Evolutionary conservation across 1,284 basidiomycete species (phyloP).

Genomic region (Leccinum colubrinum): DNA sequence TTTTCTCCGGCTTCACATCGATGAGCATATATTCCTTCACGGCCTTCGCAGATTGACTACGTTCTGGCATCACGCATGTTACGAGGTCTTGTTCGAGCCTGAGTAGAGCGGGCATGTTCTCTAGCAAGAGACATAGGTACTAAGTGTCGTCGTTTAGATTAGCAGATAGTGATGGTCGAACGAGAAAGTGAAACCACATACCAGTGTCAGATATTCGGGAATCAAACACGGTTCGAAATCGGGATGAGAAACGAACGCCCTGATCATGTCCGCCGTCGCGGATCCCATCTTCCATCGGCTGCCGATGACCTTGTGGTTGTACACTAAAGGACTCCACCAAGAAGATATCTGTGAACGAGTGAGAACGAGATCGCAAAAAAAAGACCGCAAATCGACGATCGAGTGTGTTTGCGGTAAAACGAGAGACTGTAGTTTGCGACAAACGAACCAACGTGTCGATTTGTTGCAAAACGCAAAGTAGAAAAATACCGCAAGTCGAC

Average conservation of each 20-base stretch:
- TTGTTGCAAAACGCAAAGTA: too few species aligned
- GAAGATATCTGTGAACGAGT: neutral
- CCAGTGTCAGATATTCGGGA: neutral
- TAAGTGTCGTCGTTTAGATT: too few species aligned
- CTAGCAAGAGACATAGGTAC: neutral
- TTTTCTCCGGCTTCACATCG: neutral
- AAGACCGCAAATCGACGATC: neutral
- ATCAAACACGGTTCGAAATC: neutral
- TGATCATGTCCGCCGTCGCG: neutral
- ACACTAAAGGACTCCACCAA: neutral
- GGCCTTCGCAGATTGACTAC: neutral
- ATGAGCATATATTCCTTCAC: neutral
- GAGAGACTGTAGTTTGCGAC: too few species aligned
- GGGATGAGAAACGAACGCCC: neutral
- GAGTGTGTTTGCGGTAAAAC: too few species aligned
- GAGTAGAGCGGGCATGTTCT: neutral
- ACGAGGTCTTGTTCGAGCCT: neutral
- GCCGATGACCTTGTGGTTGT: neutral
- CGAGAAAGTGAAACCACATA: neutral
- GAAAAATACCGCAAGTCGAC: too few species aligned
- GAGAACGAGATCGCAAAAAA: neutral
- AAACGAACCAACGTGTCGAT: too few species aligned
- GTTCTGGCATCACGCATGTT: rapidly evolving
- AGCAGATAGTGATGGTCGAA: too few species aligned
- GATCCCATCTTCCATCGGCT: neutral